Conservation (phyloP, 176 grass and related monocot genomes). For the Oryza nivara region DNA sequence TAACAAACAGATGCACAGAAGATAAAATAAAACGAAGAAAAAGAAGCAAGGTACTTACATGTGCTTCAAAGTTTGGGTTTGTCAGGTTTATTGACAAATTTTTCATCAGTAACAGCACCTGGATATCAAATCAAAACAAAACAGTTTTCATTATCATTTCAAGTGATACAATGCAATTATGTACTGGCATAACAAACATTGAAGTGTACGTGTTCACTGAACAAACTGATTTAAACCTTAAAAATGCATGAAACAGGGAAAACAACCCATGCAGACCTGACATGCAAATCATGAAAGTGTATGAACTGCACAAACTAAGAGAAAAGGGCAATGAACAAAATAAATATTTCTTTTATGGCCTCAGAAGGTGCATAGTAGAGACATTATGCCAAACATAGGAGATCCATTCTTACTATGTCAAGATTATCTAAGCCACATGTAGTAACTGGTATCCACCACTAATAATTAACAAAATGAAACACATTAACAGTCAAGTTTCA, state of each 20-base stretch:
- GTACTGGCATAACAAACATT: not conserved
- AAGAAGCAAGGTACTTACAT: conserved; percentile 53
- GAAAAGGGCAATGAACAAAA: not conserved
- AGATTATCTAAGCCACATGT: too few species aligned
- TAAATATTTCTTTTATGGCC: not conserved
- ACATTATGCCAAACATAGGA: too few species aligned
- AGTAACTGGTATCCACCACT: too few species aligned
- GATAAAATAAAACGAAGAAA: not conserved
- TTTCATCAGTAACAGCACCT: conserved; percentile 84
- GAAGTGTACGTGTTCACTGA: conserved; percentile 44
- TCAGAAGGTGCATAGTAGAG: not conserved
- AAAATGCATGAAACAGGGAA: conserved; percentile 6
- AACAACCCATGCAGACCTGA: not conserved
- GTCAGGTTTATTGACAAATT: conserved; percentile 81
- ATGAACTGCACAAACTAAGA: not conserved
- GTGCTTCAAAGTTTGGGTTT: conserved; percentile 77
- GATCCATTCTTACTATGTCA: too few species aligned
- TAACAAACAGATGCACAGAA: not conserved
- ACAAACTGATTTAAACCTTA: conserved; percentile 40
- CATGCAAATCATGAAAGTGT: conserved; percentile 1
- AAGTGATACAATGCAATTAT: not conserved
- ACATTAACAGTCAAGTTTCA: not conserved
- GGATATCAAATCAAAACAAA: conserved; percentile 40
- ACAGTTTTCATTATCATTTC: not conserved
- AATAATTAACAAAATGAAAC: not conserved